Conservation (phyloP, 2,329 filamentous ascomycete genomes). For the Acephala macrosclerotiorum region DNA sequence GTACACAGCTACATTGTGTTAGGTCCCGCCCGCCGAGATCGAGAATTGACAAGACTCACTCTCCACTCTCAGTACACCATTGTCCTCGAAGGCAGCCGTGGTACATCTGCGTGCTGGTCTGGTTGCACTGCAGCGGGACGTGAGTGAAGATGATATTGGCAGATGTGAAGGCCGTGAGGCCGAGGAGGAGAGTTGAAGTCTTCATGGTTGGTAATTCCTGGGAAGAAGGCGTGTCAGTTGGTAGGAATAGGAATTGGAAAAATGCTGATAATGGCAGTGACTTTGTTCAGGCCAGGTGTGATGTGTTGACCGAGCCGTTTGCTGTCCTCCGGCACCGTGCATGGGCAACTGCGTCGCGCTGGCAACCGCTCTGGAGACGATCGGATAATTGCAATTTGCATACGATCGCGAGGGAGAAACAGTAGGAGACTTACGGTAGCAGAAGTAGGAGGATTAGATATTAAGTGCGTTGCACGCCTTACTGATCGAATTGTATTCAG, state of each 20-base stretch:
- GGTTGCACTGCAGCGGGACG: conserved; percentile 53
- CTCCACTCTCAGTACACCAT: conserved; percentile 34
- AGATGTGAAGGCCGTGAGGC: conserved; percentile 46
- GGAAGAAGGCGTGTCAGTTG: not conserved
- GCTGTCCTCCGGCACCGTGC: not conserved
- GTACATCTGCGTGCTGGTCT: conserved; percentile 38
- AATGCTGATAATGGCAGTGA: not conserved
- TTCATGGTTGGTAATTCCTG: conserved; percentile 38
- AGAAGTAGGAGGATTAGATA: not conserved
- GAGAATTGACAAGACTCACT: conserved; percentile 30
- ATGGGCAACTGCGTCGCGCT: not conserved
- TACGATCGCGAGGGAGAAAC: not conserved
- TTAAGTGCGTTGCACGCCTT: not conserved
- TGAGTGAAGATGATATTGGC: conserved; percentile 58
- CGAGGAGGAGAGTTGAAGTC: conserved; percentile 36
- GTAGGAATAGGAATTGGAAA: not conserved
- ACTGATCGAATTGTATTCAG: conserved; percentile 12
- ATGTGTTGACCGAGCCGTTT: not conserved
- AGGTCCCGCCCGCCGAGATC: conserved; percentile 5
- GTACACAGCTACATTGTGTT: conserved; percentile 36
- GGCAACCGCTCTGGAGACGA: not conserved
- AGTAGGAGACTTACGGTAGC: not conserved
- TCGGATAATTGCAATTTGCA: not conserved
- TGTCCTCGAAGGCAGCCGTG: conserved; percentile 44
- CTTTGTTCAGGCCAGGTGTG: not conserved